These are phyloP conservation scores for Acacia crassicarpa DNA, from an alignment of 306 rosid species.

Conservation along the genomic window DNA sequence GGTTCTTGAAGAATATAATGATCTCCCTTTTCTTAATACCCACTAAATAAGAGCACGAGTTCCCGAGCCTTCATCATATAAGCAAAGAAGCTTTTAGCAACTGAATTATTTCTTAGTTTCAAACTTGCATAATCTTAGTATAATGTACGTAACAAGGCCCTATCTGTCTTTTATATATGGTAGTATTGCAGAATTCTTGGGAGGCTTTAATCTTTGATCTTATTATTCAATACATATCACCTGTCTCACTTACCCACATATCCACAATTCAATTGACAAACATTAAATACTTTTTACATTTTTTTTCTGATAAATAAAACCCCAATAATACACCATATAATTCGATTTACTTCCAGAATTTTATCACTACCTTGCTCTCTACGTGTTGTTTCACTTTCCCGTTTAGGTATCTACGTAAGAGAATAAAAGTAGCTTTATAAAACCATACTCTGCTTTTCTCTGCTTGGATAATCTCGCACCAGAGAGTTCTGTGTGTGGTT, in stretches of 20 bases:
- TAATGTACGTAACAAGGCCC: neutral
- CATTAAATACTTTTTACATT: neutral
- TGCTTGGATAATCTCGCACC: neutral
- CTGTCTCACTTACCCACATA: conserved; percentile 38
- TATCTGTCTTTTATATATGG: neutral
- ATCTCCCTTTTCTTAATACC: too few relatives aligned
- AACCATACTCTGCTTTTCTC: conserved; percentile 19
- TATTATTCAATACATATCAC: conserved; percentile 32
- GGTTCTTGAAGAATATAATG: too few relatives aligned
- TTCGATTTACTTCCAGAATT: conserved; percentile 13
- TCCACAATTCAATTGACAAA: conserved; percentile 38
- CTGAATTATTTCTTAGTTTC: conserved; percentile 32
- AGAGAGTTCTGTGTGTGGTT: neutral
- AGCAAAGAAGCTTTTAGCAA: conserved; percentile 30
- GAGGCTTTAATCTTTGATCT: conserved; percentile 19
- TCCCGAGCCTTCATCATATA: too few relatives aligned
- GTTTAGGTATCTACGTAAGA: conserved; percentile 45
- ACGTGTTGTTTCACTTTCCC: conserved; percentile 58
- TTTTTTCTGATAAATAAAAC: neutral
- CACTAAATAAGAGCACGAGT: too few relatives aligned
- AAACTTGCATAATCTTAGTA: conserved; percentile 34
- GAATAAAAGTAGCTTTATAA: conserved; percentile 40
- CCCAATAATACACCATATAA: neutral
- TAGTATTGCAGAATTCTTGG: neutral
- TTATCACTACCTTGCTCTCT: conserved; percentile 47